Evolutionary conservation across 352 stramenopile species (phyloP).

Genomic region (Pythium brassicae): DNA sequence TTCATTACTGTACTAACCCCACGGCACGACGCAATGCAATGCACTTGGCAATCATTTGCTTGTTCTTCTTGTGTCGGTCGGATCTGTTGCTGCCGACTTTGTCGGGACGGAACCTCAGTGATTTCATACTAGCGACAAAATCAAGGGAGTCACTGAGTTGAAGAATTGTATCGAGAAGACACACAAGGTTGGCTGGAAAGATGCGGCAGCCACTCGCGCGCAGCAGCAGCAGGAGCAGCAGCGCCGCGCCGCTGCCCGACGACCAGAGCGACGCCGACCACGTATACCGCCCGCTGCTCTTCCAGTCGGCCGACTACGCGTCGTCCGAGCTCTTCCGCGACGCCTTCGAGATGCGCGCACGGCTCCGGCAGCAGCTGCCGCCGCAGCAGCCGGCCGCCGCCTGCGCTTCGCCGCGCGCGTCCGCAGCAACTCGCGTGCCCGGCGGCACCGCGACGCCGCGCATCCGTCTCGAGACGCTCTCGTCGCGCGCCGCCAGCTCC

Average conservation of each 20-base stretch:
- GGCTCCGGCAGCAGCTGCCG: constrained; percentile 25
- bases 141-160: too few species aligned
- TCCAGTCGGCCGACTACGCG: constrained; percentile 74
- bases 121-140: too few species aligned
- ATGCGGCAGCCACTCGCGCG: too few species aligned
- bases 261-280: constrained; percentile 29
- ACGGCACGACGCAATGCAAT: too few species aligned
- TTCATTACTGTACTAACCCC: too few species aligned
- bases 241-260: neutral
- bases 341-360: constrained; percentile 73
- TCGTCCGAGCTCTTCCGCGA: constrained; percentile 80
- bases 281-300: constrained; percentile 79
- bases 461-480: constrained; percentile 80
- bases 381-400: constrained; percentile 7
- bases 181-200: too few species aligned
- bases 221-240: neutral
- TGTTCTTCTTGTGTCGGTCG: too few species aligned
- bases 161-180: too few species aligned
- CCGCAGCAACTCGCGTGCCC: neutral
- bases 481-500: constrained; percentile 59
- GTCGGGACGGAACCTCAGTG: too few species aligned
- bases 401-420: constrained; percentile 9
- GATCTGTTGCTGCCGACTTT: too few species aligned
- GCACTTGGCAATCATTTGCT: too few species aligned
- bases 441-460: constrained; percentile 25